Evolutionary conservation across 2,329 filamentous ascomycete species (phyloP).

Genomic region (Arachnopeziza araneosa): DNA sequence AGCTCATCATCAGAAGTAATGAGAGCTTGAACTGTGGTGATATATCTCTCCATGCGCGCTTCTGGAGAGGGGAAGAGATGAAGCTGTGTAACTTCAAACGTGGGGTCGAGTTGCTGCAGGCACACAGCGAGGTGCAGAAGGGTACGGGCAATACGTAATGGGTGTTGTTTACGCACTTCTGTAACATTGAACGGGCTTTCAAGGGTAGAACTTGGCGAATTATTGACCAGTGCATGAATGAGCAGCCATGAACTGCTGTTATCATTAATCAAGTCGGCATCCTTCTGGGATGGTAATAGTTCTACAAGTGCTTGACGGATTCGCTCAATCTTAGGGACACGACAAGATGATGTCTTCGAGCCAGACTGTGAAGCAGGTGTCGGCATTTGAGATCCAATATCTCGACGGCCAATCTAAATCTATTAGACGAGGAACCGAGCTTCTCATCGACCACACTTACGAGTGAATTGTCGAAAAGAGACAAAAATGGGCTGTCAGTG

Average conservation of each 20-base stretch:
- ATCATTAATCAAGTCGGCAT: slow-evolving; percentile 20
- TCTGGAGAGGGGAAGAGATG: slow-evolving; percentile 17
- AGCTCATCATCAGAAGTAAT: slow-evolving; percentile 44
- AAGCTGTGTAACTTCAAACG: slow-evolving; percentile 21
- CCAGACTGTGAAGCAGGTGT: slow-evolving; percentile 19
- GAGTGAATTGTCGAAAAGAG: slow-evolving; percentile 27
- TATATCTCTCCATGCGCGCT: slow-evolving; percentile 24
- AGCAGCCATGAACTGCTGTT: slow-evolving; percentile 24
- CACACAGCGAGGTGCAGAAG: slow-evolving; percentile 26
- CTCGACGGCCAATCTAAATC: slow-evolving; percentile 22
- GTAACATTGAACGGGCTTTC: slow-evolving; percentile 17
- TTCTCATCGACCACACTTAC: slow-evolving; percentile 11
- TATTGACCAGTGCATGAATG: slow-evolving; percentile 19
- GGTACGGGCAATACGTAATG: slow-evolving; percentile 23
- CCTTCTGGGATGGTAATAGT: slow-evolving; percentile 26
- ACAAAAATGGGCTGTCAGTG: slow-evolving; percentile 20
- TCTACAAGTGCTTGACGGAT: slow-evolving; percentile 24
- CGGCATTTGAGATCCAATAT: slow-evolving; percentile 14
- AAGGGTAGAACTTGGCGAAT: slow-evolving; percentile 1
- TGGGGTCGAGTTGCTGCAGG: slow-evolving; percentile 24
- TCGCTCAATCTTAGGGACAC: slow-evolving; percentile 21
- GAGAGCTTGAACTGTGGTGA: slow-evolving; percentile 22
- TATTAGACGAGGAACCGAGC: neutral
- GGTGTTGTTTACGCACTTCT: slow-evolving; percentile 19
- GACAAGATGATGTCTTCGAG: slow-evolving; percentile 14